Percentiles rank a stretch among this genome's conserved stretches.
Evolutionary conservation across 768 basidiomycete genomes (phyloP).

Genomic region (Kockovaella imperatae): DNA sequence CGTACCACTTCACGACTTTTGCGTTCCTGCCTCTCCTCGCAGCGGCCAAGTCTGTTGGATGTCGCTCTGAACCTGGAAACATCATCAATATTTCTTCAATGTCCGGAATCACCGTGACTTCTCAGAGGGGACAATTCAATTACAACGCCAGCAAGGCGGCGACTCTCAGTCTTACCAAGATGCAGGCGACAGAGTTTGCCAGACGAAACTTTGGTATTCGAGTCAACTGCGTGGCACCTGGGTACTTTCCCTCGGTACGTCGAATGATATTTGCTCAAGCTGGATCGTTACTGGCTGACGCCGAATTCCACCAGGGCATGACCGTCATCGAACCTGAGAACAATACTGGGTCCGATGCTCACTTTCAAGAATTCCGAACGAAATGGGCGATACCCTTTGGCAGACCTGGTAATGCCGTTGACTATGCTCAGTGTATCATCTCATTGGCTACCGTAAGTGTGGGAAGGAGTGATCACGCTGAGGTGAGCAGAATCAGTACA

Average conservation of each 20-base stretch:
- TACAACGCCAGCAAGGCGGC: conserved; percentile 48
- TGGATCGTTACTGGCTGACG: neutral
- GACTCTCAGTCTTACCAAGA: neutral
- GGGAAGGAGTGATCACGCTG: neutral
- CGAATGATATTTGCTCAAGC: too few species aligned
- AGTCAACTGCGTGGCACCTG: neutral
- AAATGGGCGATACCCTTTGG: conserved; percentile 36
- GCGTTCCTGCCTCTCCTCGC: conserved; percentile 73
- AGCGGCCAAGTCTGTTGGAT: conserved; percentile 54
- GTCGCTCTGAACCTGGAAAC: conserved; percentile 38
- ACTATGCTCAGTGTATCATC: conserved; percentile 38
- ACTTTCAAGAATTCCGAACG: conserved; percentile 12
- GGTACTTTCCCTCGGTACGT: neutral
- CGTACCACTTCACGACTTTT: conserved; percentile 63
- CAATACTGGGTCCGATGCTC: conserved; percentile 7
- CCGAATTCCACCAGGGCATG: conserved; percentile 19
- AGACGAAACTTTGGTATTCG: neutral
- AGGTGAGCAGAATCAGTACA: conserved; percentile 36
- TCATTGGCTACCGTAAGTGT: conserved; percentile 27
- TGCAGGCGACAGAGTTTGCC: neutral
- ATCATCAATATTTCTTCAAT: conserved; percentile 50
- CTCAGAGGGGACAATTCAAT: conserved; percentile 48
- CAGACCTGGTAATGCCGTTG: conserved; percentile 31
- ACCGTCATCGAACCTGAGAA: conserved; percentile 12
- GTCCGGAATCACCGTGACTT: conserved; percentile 47